phyloP scores from a whole-genome alignment of 2,329 filamentous ascomycete species.

The Triangularia setosa region DNA sequence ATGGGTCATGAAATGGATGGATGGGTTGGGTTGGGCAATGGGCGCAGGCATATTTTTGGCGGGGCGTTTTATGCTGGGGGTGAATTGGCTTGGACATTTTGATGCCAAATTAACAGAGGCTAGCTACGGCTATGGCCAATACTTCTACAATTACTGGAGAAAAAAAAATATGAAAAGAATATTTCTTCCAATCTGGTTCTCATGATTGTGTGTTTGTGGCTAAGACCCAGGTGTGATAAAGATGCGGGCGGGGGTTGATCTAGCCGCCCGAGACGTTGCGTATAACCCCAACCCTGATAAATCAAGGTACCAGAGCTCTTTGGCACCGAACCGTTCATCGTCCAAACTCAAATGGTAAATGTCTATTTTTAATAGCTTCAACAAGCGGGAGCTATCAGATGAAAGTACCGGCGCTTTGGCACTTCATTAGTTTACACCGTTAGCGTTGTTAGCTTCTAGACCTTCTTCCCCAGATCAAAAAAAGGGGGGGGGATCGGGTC shows the following conservation, averaged over 20 bases:
- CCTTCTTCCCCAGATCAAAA: too few species aligned
- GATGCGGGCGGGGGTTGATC: background rate
- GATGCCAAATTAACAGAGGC: background rate
- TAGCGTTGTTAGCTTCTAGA: too few species aligned
- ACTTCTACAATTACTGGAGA: background rate
- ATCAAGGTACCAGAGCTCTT: too few species aligned
- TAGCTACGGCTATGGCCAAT: background rate
- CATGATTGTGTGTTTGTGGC: background rate
- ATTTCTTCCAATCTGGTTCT: background rate
- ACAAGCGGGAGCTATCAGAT: too few species aligned
- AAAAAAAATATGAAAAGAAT: background rate
- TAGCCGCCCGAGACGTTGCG: background rate
- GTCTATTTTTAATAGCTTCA: too few species aligned
- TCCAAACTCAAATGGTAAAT: too few species aligned
- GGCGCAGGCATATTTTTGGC: background rate
- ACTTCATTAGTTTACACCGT: too few species aligned
- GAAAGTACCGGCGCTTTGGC: too few species aligned
- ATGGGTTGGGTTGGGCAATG: background rate
- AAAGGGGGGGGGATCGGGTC: too few species aligned
- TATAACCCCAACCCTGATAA: background rate
- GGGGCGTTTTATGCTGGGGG: background rate
- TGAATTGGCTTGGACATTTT: background rate
- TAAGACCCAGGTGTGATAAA: background rate
- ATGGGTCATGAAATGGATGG: background rate
- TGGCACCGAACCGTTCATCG: too few species aligned